Base-by-base conservation (phyloP, 352 stramenopile species). In the Ophiocytium majus region DNA sequence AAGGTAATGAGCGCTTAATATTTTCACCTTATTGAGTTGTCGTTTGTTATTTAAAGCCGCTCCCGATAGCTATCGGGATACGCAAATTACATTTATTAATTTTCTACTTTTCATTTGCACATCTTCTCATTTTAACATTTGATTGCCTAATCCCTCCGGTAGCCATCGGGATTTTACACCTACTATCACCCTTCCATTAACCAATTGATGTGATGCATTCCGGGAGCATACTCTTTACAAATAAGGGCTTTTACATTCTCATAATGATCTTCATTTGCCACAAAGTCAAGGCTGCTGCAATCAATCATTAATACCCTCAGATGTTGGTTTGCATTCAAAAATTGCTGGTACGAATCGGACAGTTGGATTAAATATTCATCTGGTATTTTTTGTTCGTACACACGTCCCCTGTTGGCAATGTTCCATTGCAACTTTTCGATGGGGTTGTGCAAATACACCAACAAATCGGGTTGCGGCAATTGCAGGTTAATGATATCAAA, bases 1-100 rank as follows among this genome's bases (percentile, higher is more conserved):
- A n/a, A n/a, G n/a, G n/a, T n/a, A n/a, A n/a, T n/a, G n/a, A n/a
- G n/a, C n/a, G n/a, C n/a, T n/a, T n/a, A n/a, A n/a, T n/a, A n/a
- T n/a, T n/a, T n/a, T n/a, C n/a, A n/a, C n/a, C n/a, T n/a, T n/a
- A n/a, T n/a, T n/a, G n/a, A n/a, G n/a, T n/a, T n/a, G n/a, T n/a
- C n/a, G n/a, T n/a, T n/a, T n/a, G n/a, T n/a, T n/a, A n/a, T n/a
- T n/a, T n/a, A n/a, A n/a, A n/a, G n/a, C n/a, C n/a, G n/a, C n/a
- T n/a, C 57, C 57, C 57, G 57, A 71, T 71, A 71, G 57, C 57
- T 71, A 71, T 71, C 57, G 57, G 57, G 57, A 71, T 71, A 71
- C 57, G 57, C 57, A 71, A 71, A 71, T 71, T 71, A 71, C 57
- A 71, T 71, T 71, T 71, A 71, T 71, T 71, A 71, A 71, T 71